A percentile compares a stretch with the other conserved stretches of the same genome.
These are phyloP conservation scores for Kalaharituber pfeilii DNA, from an alignment of 2,329 filamentous ascomycete species.

Conservation along the genomic window DNA sequence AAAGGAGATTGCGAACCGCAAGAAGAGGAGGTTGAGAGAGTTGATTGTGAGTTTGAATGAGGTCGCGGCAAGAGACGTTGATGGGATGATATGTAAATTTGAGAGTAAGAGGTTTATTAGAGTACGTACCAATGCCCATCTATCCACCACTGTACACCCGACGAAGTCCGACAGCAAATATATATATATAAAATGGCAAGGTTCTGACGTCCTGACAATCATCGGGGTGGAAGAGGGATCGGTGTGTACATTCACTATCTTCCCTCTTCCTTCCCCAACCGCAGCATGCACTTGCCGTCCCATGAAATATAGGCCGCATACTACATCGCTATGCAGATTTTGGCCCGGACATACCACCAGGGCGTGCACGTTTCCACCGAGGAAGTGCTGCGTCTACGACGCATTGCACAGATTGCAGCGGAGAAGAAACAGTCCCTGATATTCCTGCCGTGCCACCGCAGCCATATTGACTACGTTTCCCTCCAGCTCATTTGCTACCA, in stretches of 20 bases:
- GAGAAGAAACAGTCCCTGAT: slow-evolving; percentile 88
- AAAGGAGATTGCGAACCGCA: slow-evolving; percentile 34
- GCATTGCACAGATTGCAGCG: slow-evolving; percentile 65
- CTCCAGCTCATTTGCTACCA: slow-evolving; percentile 92
- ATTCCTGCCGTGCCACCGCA: slow-evolving; percentile 85
- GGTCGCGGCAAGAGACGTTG: slow-evolving; percentile 70
- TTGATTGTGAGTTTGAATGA: slow-evolving; percentile 45
- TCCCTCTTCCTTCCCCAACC: neutral
- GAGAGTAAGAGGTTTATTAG: slow-evolving; percentile 87
- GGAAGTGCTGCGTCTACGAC: slow-evolving; percentile 67
- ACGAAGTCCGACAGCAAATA: too few species aligned
- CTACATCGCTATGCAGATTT: slow-evolving; percentile 69
- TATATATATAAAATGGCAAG: too few species aligned
- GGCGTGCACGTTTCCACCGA: slow-evolving; percentile 93
- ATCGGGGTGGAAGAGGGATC: neutral
- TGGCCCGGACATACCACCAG: slow-evolving; percentile 89
- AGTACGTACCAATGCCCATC: slow-evolving; percentile 7
- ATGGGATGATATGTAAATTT: slow-evolving; percentile 98
- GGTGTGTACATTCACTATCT: too few species aligned
- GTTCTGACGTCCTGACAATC: neutral
- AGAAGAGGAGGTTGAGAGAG: slow-evolving; percentile 48
- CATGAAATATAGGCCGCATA: slow-evolving; percentile 45
- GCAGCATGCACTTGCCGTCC: neutral
- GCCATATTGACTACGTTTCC: slow-evolving; percentile 90
- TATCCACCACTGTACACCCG: too few species aligned